Base-by-base conservation (phyloP, 177 flowering plant genomes). In the Telopea speciosissima region DNA sequence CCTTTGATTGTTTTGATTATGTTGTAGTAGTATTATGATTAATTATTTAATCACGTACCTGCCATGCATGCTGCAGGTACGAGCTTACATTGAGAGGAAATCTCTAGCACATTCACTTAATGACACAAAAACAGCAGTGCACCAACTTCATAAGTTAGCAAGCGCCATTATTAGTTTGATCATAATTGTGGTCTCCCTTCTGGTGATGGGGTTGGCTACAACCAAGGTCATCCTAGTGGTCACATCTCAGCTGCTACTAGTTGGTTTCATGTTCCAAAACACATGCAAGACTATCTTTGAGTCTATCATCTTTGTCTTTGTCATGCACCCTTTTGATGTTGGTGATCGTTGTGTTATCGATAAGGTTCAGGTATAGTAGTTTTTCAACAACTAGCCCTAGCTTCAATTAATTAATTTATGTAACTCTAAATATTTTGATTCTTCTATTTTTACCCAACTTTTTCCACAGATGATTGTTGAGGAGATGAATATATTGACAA, bases 321-420 rank as follows among this genome's bases (percentile, higher is more conserved):
- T 88, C 31, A 87, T 90, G 90, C 98, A 93, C 73, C 97, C 97
- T 3, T 93, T 87, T 71, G 98, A 93, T 74, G 92, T 90, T 24
- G 97, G 98, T 19, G 98, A 93, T 68, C 92, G 92, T 9, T 91
- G 97, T 62, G 89, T 88, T 21, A 79, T 93, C 44, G 98, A 93
- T 74, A 96, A 90, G 0, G 77, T 83, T 61, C 89, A 79, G 88
- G 98, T 28, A 28, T 91, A 78, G 80, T 23, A 44, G 36, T 19
- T 61, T 63, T 40, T 10, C 5, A 5, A 40, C 10, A 40, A 5
- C 10, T 40, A 10, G 10, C 44, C 44, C 14, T 44, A 44, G 49
- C 11, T 44, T 1, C 11, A 44, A 44, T 44, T 1, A 44, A 1
- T 44, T 1, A 44, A 44, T 13, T 13, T 9, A 2, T 44, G 49